Conservation (phyloP, 2,329 filamentous ascomycete species). For the Epichloe uncinata region DNA sequence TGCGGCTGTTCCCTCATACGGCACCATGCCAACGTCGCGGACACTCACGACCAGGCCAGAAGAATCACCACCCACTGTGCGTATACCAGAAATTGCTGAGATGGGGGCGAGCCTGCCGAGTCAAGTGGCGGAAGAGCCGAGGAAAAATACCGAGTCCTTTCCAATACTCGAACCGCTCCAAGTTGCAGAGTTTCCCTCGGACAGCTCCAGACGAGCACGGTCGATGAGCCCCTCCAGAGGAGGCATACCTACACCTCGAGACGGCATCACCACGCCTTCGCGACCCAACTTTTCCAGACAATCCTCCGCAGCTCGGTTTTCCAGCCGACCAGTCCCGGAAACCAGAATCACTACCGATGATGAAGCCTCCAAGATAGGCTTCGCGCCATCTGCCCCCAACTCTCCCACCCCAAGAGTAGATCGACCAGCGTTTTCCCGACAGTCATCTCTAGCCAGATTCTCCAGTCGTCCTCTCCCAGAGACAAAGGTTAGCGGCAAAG, state of each 20-base stretch:
- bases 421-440: constrained; percentile 25
- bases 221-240: constrained; percentile 14
- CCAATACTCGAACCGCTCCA: constrained; percentile 11
- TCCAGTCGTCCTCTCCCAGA: constrained; percentile 50
- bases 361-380: constrained; percentile 52
- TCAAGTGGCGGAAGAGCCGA: neutral
- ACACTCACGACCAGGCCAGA: constrained; percentile 3
- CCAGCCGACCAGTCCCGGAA: constrained; percentile 58
- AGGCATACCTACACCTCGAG: constrained; percentile 2
- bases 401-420: constrained; percentile 17
- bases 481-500: constrained; percentile 38
- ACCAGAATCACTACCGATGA: constrained; percentile 53
- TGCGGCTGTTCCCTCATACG: constrained; percentile 16
- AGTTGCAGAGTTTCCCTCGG: constrained; percentile 3
- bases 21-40: constrained; percentile 19
- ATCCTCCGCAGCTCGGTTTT: constrained; percentile 48
- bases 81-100: constrained; percentile 5
- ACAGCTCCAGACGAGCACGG: constrained; percentile 10
- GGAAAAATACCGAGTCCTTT: constrained; percentile 9
- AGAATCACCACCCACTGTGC: constrained; percentile 4
- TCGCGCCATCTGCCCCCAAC: constrained; percentile 29
- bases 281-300: constrained; percentile 39
- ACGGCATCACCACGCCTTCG: constrained; percentile 14
- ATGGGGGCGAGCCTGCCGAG: neutral
- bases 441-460: constrained; percentile 42